Base-by-base conservation (phyloP, 495 filamentous ascomycete species). In the Penicillium lividum region DNA sequence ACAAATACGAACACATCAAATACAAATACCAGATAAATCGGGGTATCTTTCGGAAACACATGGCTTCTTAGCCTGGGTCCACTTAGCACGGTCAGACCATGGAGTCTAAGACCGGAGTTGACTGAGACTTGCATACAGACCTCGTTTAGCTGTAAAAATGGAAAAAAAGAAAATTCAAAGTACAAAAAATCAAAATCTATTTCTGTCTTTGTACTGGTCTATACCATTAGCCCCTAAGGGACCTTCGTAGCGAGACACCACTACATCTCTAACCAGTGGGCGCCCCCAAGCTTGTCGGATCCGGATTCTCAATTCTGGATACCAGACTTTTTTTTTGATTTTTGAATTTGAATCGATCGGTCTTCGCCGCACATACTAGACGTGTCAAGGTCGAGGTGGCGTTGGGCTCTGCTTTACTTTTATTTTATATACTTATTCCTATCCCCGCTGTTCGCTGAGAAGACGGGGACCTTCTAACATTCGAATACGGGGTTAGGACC, bases 111-210 rank as follows among this genome's bases (percentile, higher is more conserved):
- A 22, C 22, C 18, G 43, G 46, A 16, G 15, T 27, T 31, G 22
- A 31, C 9, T 49, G 46, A 49, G 46, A 49, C 46, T 30, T 49
- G 46, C 46, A 49, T 49, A 13, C 38, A 49, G 27, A n/a, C 27
- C 28, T 49, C 46, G 28, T 49, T 49, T 49, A 49, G 44, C 13
- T 7, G 11, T 16, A 16, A 16, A 44, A 47, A 49, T 4, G 13
- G 9, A 9, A 13, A 36, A 4, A 36, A 11, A 36, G 13, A 36
- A 36, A 13, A 36, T 36, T 9, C 1, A 36, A 36, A 11, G 4
- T 1, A 22, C 13, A 9, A 31, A 31, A 49, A 49, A 40, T 11
- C 15, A 40, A 47, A 52, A 36, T 52, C 49, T 52, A 52, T 52
- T 52, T 40, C 49, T 38, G 33, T n/a, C 28, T 4, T n/a, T 13